Percentiles rank a stretch among this genome's conserved stretches.
Conservation (phyloP, 75 land plant species). For the Sequoiadendron giganteum region DNA sequence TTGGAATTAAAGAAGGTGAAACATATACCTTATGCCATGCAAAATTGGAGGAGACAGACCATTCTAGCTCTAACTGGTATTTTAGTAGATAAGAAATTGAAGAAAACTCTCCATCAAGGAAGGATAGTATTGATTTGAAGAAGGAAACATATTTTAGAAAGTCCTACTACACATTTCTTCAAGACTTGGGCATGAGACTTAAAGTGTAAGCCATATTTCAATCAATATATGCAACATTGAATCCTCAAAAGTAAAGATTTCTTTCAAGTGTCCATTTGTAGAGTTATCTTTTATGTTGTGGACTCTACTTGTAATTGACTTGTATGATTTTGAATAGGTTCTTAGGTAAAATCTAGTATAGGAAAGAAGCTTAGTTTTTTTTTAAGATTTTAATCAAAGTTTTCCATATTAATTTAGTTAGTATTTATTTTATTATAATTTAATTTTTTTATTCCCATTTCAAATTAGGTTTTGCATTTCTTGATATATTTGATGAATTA, state of each 20-base stretch:
- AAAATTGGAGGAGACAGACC: constrained; percentile 53
- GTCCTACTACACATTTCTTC: constrained; percentile 79
- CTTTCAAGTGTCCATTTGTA: background rate
- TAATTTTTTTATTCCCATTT: background rate
- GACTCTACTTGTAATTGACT: background rate
- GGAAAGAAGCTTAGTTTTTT: background rate
- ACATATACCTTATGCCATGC: constrained; percentile 30
- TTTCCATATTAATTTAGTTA: background rate
- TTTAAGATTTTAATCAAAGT: background rate
- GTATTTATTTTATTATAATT: background rate
- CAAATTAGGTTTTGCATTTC: background rate
- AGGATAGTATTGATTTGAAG: constrained; percentile 81
- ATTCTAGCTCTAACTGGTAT: constrained; percentile 63
- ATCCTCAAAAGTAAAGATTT: background rate
- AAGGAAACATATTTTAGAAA: constrained; percentile 81
- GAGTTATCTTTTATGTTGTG: background rate
- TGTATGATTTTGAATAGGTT: background rate
- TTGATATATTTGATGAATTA: background rate
- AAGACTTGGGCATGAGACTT: constrained; percentile 83
- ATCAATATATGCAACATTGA: background rate
- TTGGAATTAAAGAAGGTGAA: constrained; percentile 35
- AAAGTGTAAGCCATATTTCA: constrained; percentile 58
- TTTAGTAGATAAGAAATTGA: constrained; percentile 76
- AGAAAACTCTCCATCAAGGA: constrained; percentile 78
- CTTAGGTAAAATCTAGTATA: background rate